Evolutionary conservation across 352 stramenopile genomes (phyloP).

Genomic region (Phytophthora ohioensis): DNA sequence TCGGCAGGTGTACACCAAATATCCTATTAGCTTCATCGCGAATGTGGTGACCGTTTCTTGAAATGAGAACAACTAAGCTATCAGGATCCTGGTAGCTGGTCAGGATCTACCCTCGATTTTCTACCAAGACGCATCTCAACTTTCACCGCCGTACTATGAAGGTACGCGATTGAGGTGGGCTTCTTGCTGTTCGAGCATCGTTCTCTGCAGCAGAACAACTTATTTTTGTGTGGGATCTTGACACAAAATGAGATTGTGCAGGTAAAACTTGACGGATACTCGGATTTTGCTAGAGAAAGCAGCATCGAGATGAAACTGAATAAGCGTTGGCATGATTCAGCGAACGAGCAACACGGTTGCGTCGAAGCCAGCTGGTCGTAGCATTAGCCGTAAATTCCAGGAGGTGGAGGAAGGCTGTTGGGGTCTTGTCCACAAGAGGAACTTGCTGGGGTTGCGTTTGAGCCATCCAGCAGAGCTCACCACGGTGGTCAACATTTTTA

Average conservation of each 20-base stretch:
- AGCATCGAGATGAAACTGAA: slow-evolving; percentile 31
- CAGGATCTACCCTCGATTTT: slow-evolving; percentile 5
- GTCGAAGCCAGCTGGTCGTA: slow-evolving; percentile 20
- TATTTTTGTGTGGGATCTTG: slow-evolving; percentile 20
- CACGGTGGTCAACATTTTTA: too few relatives aligned
- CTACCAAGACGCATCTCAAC: slow-evolving; percentile 20
- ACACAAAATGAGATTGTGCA: slow-evolving; percentile 25
- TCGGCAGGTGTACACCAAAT: slow-evolving; percentile 14
- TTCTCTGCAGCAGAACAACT: slow-evolving; percentile 13
- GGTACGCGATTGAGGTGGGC: slow-evolving; percentile 15
- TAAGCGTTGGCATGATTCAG: slow-evolving; percentile 18
- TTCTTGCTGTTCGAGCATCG: slow-evolving; percentile 32
- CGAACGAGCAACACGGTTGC: slow-evolving; percentile 20
- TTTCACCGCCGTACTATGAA: slow-evolving; percentile 4
- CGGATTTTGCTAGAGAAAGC: slow-evolving; percentile 16
- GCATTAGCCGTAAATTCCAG: background rate
- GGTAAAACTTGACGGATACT: slow-evolving; percentile 21
- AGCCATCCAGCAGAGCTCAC: too few relatives aligned
- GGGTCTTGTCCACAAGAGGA: background rate
- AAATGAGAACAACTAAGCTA: background rate
- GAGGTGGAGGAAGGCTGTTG: too few relatives aligned
- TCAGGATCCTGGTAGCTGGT: too few relatives aligned
- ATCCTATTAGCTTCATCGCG: slow-evolving; percentile 21
- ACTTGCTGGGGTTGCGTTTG: background rate
- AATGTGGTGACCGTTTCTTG: slow-evolving; percentile 18